These are phyloP conservation scores for Actinomucor elegans DNA, from an alignment of 371 early-diverging fungal species.

Conservation along the genomic window DNA sequence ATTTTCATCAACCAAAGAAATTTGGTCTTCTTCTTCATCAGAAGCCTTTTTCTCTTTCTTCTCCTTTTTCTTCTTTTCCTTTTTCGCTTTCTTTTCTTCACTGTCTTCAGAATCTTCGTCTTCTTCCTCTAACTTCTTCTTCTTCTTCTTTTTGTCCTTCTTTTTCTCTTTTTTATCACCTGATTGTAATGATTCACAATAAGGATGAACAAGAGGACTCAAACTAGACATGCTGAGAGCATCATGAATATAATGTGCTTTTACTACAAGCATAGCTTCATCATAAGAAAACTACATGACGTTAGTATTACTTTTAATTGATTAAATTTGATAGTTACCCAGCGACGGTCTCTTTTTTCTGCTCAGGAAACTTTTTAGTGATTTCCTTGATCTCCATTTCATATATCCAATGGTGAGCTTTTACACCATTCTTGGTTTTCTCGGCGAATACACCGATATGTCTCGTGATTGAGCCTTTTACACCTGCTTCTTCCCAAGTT, in stretches of 20 bases:
- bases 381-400: slow-evolving; percentile 57
- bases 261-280: slow-evolving; percentile 38
- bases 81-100: slow-evolving; percentile 8
- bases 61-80: slow-evolving; percentile 12
- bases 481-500: slow-evolving; percentile 64
- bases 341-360: slow-evolving; percentile 51
- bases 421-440: slow-evolving; percentile 37
- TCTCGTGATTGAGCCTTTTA: slow-evolving; percentile 43
- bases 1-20: slow-evolving; percentile 3
- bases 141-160: slow-evolving; percentile 7
- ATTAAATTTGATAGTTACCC: no score
- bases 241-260: slow-evolving; percentile 52
- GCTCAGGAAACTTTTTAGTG: slow-evolving; percentile 54
- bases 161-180: background rate
- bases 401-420: slow-evolving; percentile 50
- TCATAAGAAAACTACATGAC: slow-evolving; percentile 52
- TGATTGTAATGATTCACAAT: background rate
- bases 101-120: background rate
- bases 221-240: slow-evolving; percentile 43
- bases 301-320: no score
- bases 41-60: slow-evolving; percentile 9
- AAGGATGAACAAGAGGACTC: slow-evolving; percentile 14
- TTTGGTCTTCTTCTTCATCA: slow-evolving; percentile 4
- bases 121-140: slow-evolving; percentile 8
- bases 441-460: slow-evolving; percentile 52